Conservation (phyloP, 1,284 basidiomycete species). For the Anthracocystis panici-leucophaei region DNA sequence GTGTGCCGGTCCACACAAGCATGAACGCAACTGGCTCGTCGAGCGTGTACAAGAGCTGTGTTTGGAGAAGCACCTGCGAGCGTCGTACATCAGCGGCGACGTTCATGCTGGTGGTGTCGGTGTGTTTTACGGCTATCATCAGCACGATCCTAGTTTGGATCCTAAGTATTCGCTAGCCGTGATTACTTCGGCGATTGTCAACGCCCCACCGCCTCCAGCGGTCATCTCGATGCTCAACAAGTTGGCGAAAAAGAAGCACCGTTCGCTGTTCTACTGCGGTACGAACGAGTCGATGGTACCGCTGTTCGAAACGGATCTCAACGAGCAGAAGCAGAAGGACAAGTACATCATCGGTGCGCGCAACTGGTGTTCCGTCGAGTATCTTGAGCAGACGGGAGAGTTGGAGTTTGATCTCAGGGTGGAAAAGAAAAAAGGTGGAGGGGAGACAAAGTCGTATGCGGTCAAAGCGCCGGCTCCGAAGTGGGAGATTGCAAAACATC, state of each 20-base stretch:
- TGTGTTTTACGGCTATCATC: constrained; percentile 50
- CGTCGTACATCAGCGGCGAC: constrained; percentile 65
- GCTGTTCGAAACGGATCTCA: constrained; percentile 81
- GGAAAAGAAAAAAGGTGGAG: constrained; percentile 72
- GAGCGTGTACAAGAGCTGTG: constrained; percentile 72
- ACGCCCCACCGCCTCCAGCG: constrained; percentile 77
- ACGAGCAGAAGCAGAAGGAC: constrained; percentile 79
- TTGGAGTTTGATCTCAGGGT: constrained; percentile 88
- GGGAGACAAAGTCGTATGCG: constrained; percentile 61
- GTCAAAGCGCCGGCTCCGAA: constrained; percentile 60
- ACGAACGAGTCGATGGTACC: constrained; percentile 83
- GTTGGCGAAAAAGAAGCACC: constrained; percentile 84
- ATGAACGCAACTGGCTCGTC: constrained; percentile 91
- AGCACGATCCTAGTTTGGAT: constrained; percentile 60
- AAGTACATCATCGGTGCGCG: constrained; percentile 81
- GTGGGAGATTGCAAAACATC: constrained; percentile 40
- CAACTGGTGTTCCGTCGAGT: constrained; percentile 87
- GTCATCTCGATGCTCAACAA: constrained; percentile 85
- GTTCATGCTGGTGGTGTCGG: constrained; percentile 65
- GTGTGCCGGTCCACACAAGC: constrained; percentile 74
- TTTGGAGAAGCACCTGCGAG: constrained; percentile 59
- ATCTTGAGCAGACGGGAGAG: constrained; percentile 76
- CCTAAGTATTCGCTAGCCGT: constrained; percentile 66
- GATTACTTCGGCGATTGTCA: constrained; percentile 67
- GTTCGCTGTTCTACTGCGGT: constrained; percentile 67